Base-by-base conservation (phyloP, 371 early-diverging fungal species). In the Mortierella sp. region DNA sequence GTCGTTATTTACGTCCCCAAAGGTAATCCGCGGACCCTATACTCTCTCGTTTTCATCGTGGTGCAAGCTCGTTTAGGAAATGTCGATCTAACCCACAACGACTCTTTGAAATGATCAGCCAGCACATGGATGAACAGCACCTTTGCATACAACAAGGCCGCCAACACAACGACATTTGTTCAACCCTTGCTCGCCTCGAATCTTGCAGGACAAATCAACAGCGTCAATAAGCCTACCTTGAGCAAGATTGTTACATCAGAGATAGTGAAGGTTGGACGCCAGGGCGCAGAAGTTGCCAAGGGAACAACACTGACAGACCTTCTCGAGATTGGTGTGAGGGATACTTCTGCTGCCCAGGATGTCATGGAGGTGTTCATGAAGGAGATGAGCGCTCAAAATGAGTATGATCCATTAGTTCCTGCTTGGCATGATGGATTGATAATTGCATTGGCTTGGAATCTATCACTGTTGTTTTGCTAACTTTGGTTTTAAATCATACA, bases 1-100 rank as follows among this genome's bases (percentile, higher is more conserved):
- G 57, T 79, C 27, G 81, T 82, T 45, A 71, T 82, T 46, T 78
- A 78, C 44, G 63, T 80, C 43, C 82, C 81, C 48, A 72, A 65
- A 24, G 69, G 82, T 81, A n/a, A n/a, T n/a, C n/a, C n/a, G n/a
- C n/a, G n/a, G n/a, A n/a, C n/a, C n/a, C n/a, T n/a, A n/a, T n/a
- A n/a, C n/a, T n/a, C n/a, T n/a, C n/a, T n/a, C n/a, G n/a, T n/a
- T n/a, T n/a, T n/a, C n/a, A n/a, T n/a, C n/a, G n/a, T n/a, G n/a
- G n/a, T n/a, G n/a, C n/a, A n/a, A n/a, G n/a, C n/a, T n/a, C n/a
- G n/a, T n/a, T n/a, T n/a, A n/a, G n/a, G n/a, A n/a, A n/a, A n/a
- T n/a, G n/a, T n/a, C n/a, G n/a, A n/a, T n/a, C n/a, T n/a, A n/a
- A n/a, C n/a, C n/a, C n/a, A 34, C 34, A 34, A 34, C 34, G 10